Conservation (phyloP, 2,329 filamentous ascomycete species). For the Thielaviopsis ethacetica region DNA sequence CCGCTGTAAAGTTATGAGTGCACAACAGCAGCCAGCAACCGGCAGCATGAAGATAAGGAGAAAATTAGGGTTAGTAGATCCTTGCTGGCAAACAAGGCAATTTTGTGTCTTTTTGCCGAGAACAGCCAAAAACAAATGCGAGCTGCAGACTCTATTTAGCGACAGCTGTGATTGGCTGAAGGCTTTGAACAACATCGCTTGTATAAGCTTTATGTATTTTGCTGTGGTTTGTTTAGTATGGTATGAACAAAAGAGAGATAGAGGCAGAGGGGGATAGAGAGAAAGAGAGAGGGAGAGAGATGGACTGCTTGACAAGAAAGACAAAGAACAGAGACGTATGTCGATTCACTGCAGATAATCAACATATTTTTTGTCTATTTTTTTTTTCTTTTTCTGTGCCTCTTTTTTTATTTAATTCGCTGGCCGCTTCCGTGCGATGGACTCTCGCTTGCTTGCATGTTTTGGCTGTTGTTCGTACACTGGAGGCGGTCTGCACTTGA, state of each 20-base stretch:
- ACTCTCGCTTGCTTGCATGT: background rate
- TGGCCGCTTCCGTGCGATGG: background rate
- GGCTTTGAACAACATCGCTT: background rate
- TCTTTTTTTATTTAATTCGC: background rate
- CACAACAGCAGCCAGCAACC: no score
- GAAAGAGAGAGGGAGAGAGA: no score
- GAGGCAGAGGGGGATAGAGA: no score
- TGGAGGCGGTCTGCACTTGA: background rate
- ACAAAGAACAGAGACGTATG: background rate
- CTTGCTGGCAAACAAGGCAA: no score
- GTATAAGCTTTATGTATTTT: background rate
- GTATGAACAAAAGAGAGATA: no score
- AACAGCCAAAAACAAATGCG: no score
- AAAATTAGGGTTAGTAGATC: background rate
- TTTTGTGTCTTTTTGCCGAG: no score
- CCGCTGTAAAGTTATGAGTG: no score
- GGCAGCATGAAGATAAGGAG: no score
- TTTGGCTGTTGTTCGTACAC: background rate
- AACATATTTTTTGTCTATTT: background rate
- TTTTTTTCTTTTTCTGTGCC: background rate
- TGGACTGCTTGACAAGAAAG: no score
- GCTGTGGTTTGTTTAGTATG: no score
- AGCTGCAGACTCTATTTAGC: background rate
- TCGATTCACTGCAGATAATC: background rate
- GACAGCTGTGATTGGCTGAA: background rate